Evolutionary conservation across 352 stramenopile species (phyloP).

Genomic region (Pythium chondricola): DNA sequence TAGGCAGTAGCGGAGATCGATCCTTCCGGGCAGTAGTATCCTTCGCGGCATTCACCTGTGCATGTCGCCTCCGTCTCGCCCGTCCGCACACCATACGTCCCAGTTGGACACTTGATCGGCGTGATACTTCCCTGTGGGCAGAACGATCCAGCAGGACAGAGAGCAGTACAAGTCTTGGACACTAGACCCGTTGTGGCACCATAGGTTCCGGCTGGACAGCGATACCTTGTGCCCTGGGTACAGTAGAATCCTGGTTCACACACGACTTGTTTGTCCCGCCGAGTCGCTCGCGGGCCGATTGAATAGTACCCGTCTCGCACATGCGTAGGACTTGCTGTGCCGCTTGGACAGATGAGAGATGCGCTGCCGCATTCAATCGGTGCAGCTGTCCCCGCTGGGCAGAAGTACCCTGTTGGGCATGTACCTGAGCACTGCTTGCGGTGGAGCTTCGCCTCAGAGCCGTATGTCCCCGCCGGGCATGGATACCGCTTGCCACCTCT

Average conservation of each 20-base stretch:
- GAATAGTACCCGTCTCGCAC: constrained; percentile 34
- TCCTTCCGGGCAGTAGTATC: constrained; percentile 56
- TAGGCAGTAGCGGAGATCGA: constrained; percentile 36
- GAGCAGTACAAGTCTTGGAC: constrained; percentile 26
- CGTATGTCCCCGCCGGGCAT: constrained; percentile 64
- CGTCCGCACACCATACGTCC: constrained; percentile 43
- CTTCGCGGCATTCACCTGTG: constrained; percentile 44
- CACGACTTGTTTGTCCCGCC: constrained; percentile 22
- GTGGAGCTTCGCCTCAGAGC: constrained; percentile 29
- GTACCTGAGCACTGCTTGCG: constrained; percentile 37
- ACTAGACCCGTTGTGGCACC: constrained; percentile 24
- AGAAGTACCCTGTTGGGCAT: constrained; percentile 65
- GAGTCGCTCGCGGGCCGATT: constrained; percentile 18
- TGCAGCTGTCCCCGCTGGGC: constrained; percentile 26
- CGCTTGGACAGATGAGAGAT: constrained; percentile 50
- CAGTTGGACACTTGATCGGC: constrained; percentile 36
- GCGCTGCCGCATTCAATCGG: constrained; percentile 39
- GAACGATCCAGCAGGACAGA: constrained; percentile 56
- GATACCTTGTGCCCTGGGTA: constrained; percentile 20
- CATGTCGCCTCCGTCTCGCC: constrained; percentile 39
- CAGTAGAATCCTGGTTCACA: constrained; percentile 66
- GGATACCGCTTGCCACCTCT: constrained; percentile 28
- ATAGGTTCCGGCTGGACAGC: constrained; percentile 53
- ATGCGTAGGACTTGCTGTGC: neutral
- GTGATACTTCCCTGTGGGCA: constrained; percentile 29